phyloP scores from a whole-genome alignment of 2,329 filamentous ascomycete species.

The Arthrobotrys entomopaga region DNA sequence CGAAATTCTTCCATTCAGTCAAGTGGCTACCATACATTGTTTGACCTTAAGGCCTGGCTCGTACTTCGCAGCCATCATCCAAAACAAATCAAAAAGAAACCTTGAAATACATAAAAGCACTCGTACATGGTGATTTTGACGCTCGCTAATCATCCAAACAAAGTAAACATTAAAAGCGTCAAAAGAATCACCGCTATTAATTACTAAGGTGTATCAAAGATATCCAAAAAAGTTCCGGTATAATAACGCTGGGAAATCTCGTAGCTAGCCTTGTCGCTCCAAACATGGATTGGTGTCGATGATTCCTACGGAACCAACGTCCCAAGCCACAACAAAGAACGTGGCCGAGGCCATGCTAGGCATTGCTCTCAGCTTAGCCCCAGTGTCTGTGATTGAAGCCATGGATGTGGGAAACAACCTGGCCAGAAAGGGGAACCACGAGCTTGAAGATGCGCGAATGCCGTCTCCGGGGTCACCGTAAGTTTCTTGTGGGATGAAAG shows the following conservation, averaged over 20 bases:
- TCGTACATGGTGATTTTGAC: too few relatives aligned
- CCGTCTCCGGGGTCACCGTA: slow-evolving; percentile 26
- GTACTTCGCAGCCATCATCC: background rate
- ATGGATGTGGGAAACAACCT: background rate
- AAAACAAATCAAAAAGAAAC: slow-evolving; percentile 1
- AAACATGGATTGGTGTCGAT: too few relatives aligned
- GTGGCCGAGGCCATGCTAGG: too few relatives aligned
- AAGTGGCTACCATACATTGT: slow-evolving; percentile 48
- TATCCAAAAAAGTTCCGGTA: slow-evolving; percentile 1
- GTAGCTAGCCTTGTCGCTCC: too few relatives aligned
- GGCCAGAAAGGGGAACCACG: slow-evolving; percentile 32
- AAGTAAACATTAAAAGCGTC: too few relatives aligned
- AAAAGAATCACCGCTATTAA: too few relatives aligned
- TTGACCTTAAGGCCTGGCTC: background rate
- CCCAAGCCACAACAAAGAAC: too few relatives aligned
- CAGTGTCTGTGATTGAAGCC: slow-evolving; percentile 7
- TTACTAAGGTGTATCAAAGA: slow-evolving; percentile 1
- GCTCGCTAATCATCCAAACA: too few relatives aligned
- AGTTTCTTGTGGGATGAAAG: slow-evolving; percentile 20
- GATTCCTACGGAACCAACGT: too few relatives aligned
- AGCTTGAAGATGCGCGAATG: slow-evolving; percentile 49
- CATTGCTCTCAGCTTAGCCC: slow-evolving; percentile 8
- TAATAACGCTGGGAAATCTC: too few relatives aligned
- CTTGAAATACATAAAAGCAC: background rate
- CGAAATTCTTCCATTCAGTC: slow-evolving; percentile 42